Base-by-base conservation (phyloP, 2,329 filamentous ascomycete genomes). In the Colletotrichum sp. region DNA sequence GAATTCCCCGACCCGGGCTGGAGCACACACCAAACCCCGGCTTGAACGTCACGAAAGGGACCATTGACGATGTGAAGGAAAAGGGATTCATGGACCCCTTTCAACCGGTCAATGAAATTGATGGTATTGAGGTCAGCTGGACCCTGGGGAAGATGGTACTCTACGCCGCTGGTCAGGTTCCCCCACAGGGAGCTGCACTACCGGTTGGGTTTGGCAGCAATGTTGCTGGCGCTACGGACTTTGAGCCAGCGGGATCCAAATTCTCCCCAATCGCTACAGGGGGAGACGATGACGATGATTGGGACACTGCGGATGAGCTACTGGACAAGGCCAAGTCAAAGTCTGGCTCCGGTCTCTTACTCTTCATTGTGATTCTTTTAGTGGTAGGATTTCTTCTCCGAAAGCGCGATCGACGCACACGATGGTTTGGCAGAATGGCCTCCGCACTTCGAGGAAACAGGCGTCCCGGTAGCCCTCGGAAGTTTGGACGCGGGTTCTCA, bases 141-240 rank as follows among this genome's bases (percentile, higher is more conserved):
- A 99, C 97, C 0, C 87, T 99, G 7, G 97, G 97, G 2, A 98
- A 98, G 82, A 98, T 99, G 90, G 92, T 99, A 8, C 90, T 99
- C 6, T 99, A 99, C 80, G 97, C 97, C 6, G 93, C 96, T 1
- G 97, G 95, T 5, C 95, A 98, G 83, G 90, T 99, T 8, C 93
- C 94, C 2, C 90, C 95, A 0, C 85, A 88, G 8, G 89, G 87
- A 3, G 86, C 83, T 2, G 79, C 82, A 3, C 86, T 96, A 3
- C 95, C 96, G 0, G 97, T 99, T 12, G 97, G 97, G 1, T 99
- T 99, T 82, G 97, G 97, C 73, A 95, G 93, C 85, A 99, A 99
- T 81, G 87, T 90, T 52, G 88, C 88, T 9, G 88, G 87, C 7
- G 93, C 95, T 0, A 82, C 88, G 6, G 95, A 98, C 82, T 99